Evolutionary conservation across 2,329 filamentous ascomycete species (phyloP), one percentile per base, ranked within the genome.

Genomic region (Ceratocystis harringtonii): DNA sequence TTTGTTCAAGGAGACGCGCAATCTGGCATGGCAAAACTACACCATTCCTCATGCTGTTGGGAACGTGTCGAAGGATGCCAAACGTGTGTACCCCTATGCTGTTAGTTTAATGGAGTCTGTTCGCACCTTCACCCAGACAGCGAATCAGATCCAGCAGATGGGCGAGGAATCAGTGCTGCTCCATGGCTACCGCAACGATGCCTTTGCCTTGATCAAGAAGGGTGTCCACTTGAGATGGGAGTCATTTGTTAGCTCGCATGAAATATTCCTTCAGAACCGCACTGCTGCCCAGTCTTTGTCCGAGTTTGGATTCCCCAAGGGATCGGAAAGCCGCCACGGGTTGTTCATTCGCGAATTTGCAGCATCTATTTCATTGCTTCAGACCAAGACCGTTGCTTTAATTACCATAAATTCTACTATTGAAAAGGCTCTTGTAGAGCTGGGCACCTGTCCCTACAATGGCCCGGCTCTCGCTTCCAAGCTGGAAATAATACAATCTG

Each of bases 91-190:
- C 71, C 94, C 94, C 0, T 99, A 95, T 72, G 94, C 95, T 28
- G 92, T 99, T 69, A 97, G 92, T 72, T 78, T 99, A 70, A 99
- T 99, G 91, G 94, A 99, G 76, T 97, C 91, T 71, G 90, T 97
- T n/a, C 84, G 92, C 67, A 97, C 91, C 0, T 87, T 95, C 69
- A 84, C 90, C 1, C 92, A 97, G 75, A 96, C 91, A 0, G 87
- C 88, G 70, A 86, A 90, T 36, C 85, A 89, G 62, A 95, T 99
- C 67, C 80, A 84, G 19, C 84, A 88, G 65, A 92, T 99, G 89
- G 83, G 86, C 10, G 89, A 92, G 69, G 91, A 96, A 66, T 85
- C 91, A 0, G 86, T 95, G 61, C 79, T 99, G 25, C 80, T 99
- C 28, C 91, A 89, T 72, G 91, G 92, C 28, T 95, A 97, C 72